phyloP scores from a whole-genome alignment of 2,329 filamentous ascomycete species.

The Sporothrix brasiliensis region DNA sequence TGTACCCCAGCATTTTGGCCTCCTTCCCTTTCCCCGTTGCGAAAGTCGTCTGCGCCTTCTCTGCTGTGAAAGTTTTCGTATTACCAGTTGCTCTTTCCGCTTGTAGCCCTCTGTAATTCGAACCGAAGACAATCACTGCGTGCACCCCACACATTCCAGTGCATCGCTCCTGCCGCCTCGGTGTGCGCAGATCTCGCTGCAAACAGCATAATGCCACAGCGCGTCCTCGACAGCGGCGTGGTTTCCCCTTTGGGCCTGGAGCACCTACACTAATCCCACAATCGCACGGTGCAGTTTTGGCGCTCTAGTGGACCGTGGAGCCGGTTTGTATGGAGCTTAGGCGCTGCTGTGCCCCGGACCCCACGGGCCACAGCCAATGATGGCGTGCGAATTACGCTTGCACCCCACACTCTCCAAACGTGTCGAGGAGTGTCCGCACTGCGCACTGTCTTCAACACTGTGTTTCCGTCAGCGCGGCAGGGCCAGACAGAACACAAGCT shows the following conservation, averaged over 20 bases:
- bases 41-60: not conserved
- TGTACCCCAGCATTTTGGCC: not conserved
- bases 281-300: conserved; percentile 6
- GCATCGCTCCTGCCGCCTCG: conserved; percentile 18
- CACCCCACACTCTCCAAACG: conserved; percentile 22
- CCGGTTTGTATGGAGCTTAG: not conserved
- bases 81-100: conserved; percentile 7
- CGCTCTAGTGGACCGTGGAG: not conserved
- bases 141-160: conserved; percentile 26
- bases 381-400: conserved; percentile 30
- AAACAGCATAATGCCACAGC: conserved; percentile 16
- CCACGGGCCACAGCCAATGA: conserved; percentile 26
- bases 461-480: conserved; percentile 7
- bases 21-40: not conserved
- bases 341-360: not conserved
- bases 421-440: not conserved
- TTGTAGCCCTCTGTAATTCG: not conserved
- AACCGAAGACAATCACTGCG: not conserved
- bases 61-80: not conserved
- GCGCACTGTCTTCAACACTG: conserved; percentile 17
- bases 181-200: not conserved
- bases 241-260: conserved; percentile 8
- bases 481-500: not conserved
- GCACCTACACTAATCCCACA: not conserved
- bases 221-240: conserved; percentile 2